A percentile compares a stretch with the other conserved stretches of the same genome.
Evolutionary conservation across 176 grass and related monocot genomes (phyloP).

Genomic region (Themeda triandra): DNA sequence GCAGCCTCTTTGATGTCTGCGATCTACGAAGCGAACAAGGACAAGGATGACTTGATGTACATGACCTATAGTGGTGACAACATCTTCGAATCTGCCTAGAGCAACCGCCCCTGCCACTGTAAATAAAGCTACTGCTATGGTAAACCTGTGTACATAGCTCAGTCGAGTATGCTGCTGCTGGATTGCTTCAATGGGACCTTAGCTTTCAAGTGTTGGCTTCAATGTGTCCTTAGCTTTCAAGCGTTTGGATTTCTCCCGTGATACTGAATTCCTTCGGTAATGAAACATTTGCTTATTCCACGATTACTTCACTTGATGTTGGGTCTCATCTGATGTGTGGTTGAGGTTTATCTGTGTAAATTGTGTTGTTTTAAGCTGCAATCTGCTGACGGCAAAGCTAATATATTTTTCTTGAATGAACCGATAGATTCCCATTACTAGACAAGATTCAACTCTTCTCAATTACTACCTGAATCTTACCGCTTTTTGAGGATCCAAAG

Average conservation of each 20-base stretch:
- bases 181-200: constrained; percentile 18
- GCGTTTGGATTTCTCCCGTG: background rate
- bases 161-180: constrained; percentile 20
- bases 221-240: constrained; percentile 24
- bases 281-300: background rate
- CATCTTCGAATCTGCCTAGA: constrained; percentile 66
- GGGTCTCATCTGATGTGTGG: background rate
- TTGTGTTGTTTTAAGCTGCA: background rate
- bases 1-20: constrained; percentile 85
- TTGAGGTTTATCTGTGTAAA: background rate
- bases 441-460: no score
- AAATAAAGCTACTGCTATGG: constrained; percentile 28
- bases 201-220: constrained; percentile 6
- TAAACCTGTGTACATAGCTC: constrained; percentile 29
- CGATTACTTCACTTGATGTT: background rate
- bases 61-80: constrained; percentile 95
- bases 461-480: no score
- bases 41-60: constrained; percentile 92
- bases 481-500: no score
- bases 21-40: constrained; percentile 90
- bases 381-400: background rate
- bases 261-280: background rate
- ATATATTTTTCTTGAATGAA: background rate
- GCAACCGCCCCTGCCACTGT: constrained; percentile 11
- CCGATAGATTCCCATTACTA: background rate